A percentile compares a stretch with the other conserved stretches of the same genome.
Conservation (phyloP, 2,329 filamentous ascomycete species). For the Colletotrichum graminicola region DNA sequence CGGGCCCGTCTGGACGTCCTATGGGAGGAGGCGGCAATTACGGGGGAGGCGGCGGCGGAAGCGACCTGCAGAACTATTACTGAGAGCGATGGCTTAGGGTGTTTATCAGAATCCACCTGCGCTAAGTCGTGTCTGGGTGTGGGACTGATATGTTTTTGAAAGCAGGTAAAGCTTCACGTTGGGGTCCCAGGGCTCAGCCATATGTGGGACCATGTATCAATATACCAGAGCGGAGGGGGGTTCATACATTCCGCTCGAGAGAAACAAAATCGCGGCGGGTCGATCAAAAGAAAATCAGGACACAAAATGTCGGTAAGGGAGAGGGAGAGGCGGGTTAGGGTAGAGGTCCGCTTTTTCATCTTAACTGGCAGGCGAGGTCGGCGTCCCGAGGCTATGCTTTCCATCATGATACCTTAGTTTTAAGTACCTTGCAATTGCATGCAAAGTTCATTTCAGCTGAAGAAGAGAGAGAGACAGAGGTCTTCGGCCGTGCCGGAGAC, state of each 20-base stretch:
- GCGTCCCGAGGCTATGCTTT: slow-evolving; percentile 32
- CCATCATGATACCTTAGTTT: slow-evolving; percentile 33
- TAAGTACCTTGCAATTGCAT: slow-evolving; percentile 19
- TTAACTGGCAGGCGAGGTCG: slow-evolving; percentile 20
- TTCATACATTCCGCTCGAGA: neutral
- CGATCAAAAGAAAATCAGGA: neutral
- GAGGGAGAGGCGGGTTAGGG: neutral
- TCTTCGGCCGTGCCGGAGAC: neutral
- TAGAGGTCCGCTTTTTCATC: slow-evolving; percentile 9
- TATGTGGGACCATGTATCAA: neutral
- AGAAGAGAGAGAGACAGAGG: neutral
- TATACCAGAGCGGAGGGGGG: neutral
- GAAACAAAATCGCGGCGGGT: neutral
- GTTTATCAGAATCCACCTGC: neutral
- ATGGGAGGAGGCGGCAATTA: slow-evolving; percentile 39
- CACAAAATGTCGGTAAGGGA: neutral
- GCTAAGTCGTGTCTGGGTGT: neutral
- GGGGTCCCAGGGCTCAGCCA: neutral
- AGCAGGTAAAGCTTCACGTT: neutral
- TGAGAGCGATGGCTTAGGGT: slow-evolving; percentile 40
- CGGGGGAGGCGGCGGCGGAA: slow-evolving; percentile 43
- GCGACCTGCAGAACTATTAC: slow-evolving; percentile 58
- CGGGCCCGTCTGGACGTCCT: slow-evolving; percentile 43
- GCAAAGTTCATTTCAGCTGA: slow-evolving; percentile 5
- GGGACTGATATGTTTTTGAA: neutral